phyloP scores from a whole-genome alignment of 2,329 filamentous ascomycete genomes.

The Meredithiella fracta region DNA sequence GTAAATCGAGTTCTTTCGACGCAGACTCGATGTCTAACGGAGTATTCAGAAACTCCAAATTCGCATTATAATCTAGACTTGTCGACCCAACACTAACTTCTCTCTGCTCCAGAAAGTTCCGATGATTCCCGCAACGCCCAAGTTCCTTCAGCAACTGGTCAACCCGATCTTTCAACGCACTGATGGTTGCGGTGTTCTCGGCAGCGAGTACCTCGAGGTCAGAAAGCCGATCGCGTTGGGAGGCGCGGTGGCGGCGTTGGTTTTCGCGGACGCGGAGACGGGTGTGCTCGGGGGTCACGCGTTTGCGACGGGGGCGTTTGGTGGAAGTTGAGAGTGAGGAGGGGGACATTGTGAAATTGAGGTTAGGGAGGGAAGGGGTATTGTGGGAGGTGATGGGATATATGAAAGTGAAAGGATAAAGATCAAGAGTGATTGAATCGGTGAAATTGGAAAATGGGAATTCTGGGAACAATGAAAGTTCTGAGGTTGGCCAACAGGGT shows the following conservation, averaged over 20 bases:
- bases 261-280: slow-evolving; percentile 31
- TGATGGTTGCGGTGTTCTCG: slow-evolving; percentile 6
- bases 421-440: neutral
- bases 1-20: neutral
- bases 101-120: neutral
- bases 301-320: slow-evolving; percentile 9
- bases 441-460: neutral
- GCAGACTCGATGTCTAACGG: too few relatives aligned
- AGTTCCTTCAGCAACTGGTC: slow-evolving; percentile 4
- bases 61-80: too few relatives aligned
- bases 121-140: slow-evolving; percentile 5
- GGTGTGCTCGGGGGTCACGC: slow-evolving; percentile 20
- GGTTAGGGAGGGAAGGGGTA: neutral
- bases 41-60: too few relatives aligned
- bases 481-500: neutral
- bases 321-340: neutral
- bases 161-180: neutral
- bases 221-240: slow-evolving; percentile 25
- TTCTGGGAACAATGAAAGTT: neutral
- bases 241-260: slow-evolving; percentile 32
- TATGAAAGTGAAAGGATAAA: too few relatives aligned
- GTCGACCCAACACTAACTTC: neutral
- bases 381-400: too few relatives aligned
- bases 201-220: slow-evolving; percentile 16
- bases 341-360: neutral